These are phyloP conservation scores for Kodamaea lidongshanica DNA, from an alignment of 805 yeast species.

Conservation along the genomic window DNA sequence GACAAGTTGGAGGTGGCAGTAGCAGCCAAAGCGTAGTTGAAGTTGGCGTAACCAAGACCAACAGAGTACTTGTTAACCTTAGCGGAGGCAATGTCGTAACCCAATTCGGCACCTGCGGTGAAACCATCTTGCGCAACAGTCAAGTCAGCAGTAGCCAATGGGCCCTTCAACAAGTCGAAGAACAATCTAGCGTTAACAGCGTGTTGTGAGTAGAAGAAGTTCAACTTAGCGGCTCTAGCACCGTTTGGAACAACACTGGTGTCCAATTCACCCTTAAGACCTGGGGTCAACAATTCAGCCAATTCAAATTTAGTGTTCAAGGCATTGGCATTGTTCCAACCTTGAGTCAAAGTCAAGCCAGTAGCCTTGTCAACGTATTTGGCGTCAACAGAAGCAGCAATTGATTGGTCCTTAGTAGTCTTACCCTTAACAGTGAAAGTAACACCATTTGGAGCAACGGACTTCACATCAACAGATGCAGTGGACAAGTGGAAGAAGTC, in stretches of 20 bases:
- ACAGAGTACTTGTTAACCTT: constrained; percentile 90
- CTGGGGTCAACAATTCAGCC: constrained; percentile 87
- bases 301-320: constrained; percentile 91
- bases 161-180: constrained; percentile 93
- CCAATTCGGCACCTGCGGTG: constrained; percentile 95
- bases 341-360: constrained; percentile 92
- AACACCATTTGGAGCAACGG: constrained; percentile 95
- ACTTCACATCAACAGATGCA: constrained; percentile 82
- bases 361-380: constrained; percentile 88
- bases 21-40: constrained; percentile 79
- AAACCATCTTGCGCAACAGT: constrained; percentile 94
- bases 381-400: constrained; percentile 85
- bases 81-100: constrained; percentile 92
- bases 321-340: constrained; percentile 93
- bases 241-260: constrained; percentile 84
- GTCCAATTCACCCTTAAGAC: constrained; percentile 86
- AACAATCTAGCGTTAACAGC: constrained; percentile 90
- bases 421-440: constrained; percentile 92
- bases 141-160: constrained; percentile 90
- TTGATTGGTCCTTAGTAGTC: constrained; percentile 69
- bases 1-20: constrained; percentile 81
- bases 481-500: constrained; percentile 92
- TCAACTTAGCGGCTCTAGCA: constrained; percentile 79
- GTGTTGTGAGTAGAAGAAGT: constrained; percentile 87
- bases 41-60: constrained; percentile 88